Evolutionary conservation across 768 basidiomycete genomes (phyloP).

Genomic region (Calvatia gigantea): DNA sequence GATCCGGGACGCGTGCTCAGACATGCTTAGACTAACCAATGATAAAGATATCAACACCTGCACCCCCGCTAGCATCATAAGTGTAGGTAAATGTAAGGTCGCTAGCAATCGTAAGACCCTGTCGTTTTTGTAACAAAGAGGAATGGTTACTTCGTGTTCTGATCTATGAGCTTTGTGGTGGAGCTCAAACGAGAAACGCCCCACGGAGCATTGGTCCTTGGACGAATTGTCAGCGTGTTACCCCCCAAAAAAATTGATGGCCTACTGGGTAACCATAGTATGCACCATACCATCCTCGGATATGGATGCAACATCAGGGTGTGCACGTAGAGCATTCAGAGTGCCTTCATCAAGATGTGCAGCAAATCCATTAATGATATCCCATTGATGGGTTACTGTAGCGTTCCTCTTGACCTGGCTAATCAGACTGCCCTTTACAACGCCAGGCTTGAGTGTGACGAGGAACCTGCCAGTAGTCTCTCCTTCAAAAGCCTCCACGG

Average conservation of each 20-base stretch:
- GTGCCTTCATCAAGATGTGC: conserved; percentile 23
- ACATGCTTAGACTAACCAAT: conserved; percentile 23
- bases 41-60: conserved; percentile 35
- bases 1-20: conserved; percentile 13
- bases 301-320: conserved; percentile 23
- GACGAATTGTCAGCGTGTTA: neutral
- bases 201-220: conserved; percentile 20
- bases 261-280: conserved; percentile 21
- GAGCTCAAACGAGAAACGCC: conserved; percentile 26
- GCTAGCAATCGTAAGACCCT: neutral
- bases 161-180: conserved; percentile 13
- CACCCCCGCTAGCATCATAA: conserved; percentile 17
- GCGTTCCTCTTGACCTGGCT: conserved; percentile 7
- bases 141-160: conserved; percentile 9
- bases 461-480: conserved; percentile 26
- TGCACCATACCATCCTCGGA: conserved; percentile 27
- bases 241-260: neutral
- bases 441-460: conserved; percentile 27
- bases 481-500: conserved; percentile 21
- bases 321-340: conserved; percentile 22
- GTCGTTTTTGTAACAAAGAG: neutral
- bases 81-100: conserved; percentile 18
- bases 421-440: conserved; percentile 16
- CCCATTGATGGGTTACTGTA: conserved; percentile 20
- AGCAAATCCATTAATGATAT: conserved; percentile 28